These are phyloP conservation scores for Tetrapyrgos nigripes DNA, from an alignment of 1,284 basidiomycete species.

Conservation along the genomic window DNA sequence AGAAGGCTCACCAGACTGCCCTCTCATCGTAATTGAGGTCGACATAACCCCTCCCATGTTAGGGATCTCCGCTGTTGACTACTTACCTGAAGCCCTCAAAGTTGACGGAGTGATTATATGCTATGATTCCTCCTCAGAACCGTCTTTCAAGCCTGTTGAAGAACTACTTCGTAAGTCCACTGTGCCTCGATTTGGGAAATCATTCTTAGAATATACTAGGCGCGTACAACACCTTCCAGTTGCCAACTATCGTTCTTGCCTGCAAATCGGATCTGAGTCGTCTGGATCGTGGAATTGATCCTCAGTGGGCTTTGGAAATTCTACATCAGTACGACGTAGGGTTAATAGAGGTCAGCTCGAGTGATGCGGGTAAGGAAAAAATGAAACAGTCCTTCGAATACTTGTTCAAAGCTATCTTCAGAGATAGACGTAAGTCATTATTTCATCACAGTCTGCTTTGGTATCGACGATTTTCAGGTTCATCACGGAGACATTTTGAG, in stretches of 20 bases:
- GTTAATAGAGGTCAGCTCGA: constrained; percentile 65
- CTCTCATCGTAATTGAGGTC: constrained; percentile 64
- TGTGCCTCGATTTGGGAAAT: constrained; percentile 10
- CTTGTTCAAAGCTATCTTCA: constrained; percentile 64
- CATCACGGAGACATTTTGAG: constrained; percentile 37
- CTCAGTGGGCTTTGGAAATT: constrained; percentile 53
- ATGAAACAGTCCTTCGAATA: constrained; percentile 73
- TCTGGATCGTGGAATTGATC: constrained; percentile 59
- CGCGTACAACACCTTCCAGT: constrained; percentile 57
- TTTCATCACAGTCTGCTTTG: constrained; percentile 8
- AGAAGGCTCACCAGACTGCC: constrained; percentile 41
- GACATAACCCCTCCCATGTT: constrained; percentile 42
- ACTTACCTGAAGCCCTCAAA: constrained; percentile 56
- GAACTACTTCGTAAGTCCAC: constrained; percentile 62
- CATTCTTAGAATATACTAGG: constrained; percentile 43
- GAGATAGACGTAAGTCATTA: constrained; percentile 55
- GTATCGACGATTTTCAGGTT: constrained; percentile 29
- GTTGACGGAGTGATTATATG: constrained; percentile 77
- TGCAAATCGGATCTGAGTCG: constrained; percentile 75
- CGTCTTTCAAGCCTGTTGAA: constrained; percentile 69
- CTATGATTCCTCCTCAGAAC: constrained; percentile 68
- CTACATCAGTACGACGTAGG: constrained; percentile 66
- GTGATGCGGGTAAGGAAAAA: constrained; percentile 61
- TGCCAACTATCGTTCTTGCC: constrained; percentile 72
- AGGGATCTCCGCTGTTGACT: constrained; percentile 28